phyloP scores from a whole-genome alignment of 176 grass and related monocot species.

The Dendrocalamus sinicus region DNA sequence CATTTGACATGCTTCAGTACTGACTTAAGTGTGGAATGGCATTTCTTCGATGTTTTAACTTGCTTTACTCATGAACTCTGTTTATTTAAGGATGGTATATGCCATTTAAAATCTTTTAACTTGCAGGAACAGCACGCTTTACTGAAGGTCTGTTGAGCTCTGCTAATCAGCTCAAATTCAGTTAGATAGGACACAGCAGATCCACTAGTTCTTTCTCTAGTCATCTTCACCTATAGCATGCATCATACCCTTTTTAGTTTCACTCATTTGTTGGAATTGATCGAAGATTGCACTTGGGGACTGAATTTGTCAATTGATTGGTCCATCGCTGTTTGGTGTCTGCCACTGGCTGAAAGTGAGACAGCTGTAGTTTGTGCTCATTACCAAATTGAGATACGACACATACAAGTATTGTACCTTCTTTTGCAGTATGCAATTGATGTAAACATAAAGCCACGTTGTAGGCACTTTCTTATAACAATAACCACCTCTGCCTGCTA shows the following conservation, averaged over 20 bases:
- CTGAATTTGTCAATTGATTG: background rate
- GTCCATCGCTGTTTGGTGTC: background rate
- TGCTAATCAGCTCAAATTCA: background rate
- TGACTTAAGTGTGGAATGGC: background rate
- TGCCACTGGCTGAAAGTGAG: background rate
- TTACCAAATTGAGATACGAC: background rate
- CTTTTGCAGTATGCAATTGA: background rate
- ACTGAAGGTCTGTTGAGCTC: background rate
- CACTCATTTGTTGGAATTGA: conserved; percentile 7
- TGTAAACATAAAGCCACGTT: background rate
- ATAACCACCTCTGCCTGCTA: background rate
- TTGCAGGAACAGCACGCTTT: background rate
- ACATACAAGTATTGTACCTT: background rate
- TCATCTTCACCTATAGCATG: background rate
- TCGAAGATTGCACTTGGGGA: background rate
- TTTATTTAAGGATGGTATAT: conserved; percentile 13
- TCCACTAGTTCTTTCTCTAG: too few species aligned
- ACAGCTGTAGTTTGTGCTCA: background rate
- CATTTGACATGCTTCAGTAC: background rate
- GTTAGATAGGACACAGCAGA: background rate
- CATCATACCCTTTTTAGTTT: background rate
- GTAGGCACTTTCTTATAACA: background rate
- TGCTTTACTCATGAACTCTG: conserved; percentile 4
- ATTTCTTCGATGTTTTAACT: background rate
- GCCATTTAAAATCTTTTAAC: background rate